phyloP scores from a whole-genome alignment of 306 rosid species.

The Lagenaria siceraria region DNA sequence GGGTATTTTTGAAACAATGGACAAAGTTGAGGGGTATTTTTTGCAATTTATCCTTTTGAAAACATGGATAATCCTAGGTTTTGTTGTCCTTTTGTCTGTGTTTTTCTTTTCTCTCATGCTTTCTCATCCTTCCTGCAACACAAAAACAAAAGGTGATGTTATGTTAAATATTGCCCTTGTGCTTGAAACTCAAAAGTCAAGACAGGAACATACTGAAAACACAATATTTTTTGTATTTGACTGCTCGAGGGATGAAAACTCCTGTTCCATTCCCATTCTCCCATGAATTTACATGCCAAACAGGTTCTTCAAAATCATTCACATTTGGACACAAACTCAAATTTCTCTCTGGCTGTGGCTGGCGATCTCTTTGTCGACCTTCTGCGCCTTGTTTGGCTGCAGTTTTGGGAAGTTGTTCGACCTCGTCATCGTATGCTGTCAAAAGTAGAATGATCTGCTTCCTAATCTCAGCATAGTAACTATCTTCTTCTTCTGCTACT shows the following conservation, averaged over 20 bases:
- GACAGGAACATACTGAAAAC: constrained; percentile 22
- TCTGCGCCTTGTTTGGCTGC: not conserved
- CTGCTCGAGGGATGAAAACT: constrained; percentile 57
- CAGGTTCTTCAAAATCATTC: constrained; percentile 17
- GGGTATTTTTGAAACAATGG: too few relatives aligned
- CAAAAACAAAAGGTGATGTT: not conserved
- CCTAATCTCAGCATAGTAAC: constrained; percentile 50
- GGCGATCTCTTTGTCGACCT: not conserved
- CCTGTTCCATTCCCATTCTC: constrained; percentile 59
- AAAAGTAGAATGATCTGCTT: constrained; percentile 43
- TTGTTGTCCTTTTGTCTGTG: constrained; percentile 28
- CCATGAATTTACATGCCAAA: constrained; percentile 17
- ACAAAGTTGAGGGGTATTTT: too few relatives aligned
- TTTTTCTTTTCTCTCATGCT: constrained; percentile 9
- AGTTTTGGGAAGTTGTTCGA: not conserved
- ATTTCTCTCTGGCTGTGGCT: not conserved
- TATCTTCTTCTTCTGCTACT: constrained; percentile 25
- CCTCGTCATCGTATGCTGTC: constrained; percentile 28
- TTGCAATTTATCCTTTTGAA: not conserved
- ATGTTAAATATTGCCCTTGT: not conserved
- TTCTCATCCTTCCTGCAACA: constrained; percentile 26
- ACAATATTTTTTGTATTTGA: constrained; percentile 16
- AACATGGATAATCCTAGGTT: not conserved
- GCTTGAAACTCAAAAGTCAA: not conserved
- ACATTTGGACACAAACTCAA: constrained; percentile 24